A percentile compares a stretch with the other conserved stretches of the same genome.
Evolutionary conservation across 1,284 basidiomycete genomes (phyloP).

Genomic region (Trametes sp.): DNA sequence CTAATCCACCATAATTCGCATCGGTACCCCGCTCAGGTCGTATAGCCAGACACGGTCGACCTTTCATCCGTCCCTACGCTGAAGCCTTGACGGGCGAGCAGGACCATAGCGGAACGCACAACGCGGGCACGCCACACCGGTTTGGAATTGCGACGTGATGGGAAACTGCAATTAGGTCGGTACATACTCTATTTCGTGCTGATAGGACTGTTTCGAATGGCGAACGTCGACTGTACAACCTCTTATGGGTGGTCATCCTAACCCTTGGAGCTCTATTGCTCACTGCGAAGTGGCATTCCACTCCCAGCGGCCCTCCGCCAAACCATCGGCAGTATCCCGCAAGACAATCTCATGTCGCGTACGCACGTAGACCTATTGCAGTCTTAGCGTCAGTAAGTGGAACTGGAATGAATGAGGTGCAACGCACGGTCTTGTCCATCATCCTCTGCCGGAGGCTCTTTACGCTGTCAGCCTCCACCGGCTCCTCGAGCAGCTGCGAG

Average conservation of each 20-base stretch:
- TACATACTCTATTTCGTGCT: background rate
- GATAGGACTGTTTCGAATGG: background rate
- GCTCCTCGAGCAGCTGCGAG: conserved; percentile 66
- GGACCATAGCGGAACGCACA: no score
- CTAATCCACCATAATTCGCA: conserved; percentile 18
- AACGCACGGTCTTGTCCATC: conserved; percentile 62
- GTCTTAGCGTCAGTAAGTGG: background rate
- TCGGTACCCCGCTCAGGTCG: background rate
- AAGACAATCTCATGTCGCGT: conserved; percentile 41
- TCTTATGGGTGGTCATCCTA: background rate
- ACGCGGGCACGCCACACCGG: no score
- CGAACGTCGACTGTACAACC: background rate
- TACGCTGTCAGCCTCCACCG: conserved; percentile 61
- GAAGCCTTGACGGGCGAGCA: no score
- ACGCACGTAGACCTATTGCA: conserved; percentile 40
- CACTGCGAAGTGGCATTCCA: conserved; percentile 31
- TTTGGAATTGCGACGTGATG: background rate
- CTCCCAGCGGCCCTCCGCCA: conserved; percentile 41
- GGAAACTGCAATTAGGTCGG: background rate
- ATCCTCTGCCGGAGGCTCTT: conserved; percentile 63
- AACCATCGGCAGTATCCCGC: conserved; percentile 41
- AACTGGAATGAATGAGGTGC: background rate
- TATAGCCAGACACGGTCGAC: no score
- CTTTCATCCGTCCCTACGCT: no score
- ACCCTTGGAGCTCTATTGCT: background rate